Percentiles rank a stretch among this genome's conserved stretches.
Evolutionary conservation across 176 grass and related monocot genomes (phyloP).

Genomic region (Paspalum notatum): DNA sequence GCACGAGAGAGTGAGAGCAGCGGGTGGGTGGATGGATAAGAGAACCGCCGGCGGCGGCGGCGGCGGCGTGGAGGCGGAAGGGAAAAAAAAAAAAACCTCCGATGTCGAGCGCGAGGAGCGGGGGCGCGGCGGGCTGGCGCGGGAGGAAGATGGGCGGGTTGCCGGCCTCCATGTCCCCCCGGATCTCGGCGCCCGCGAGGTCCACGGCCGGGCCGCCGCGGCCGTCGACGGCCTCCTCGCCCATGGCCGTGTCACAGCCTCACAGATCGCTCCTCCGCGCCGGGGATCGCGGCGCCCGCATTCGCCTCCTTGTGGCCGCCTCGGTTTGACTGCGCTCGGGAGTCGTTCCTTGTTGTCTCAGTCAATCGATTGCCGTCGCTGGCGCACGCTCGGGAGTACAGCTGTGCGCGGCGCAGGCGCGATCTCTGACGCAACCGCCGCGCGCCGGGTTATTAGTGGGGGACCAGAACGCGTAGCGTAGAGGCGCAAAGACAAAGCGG

Average conservation of each 20-base stretch:
- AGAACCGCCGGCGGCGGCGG: not conserved
- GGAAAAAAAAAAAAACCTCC: conserved; percentile 60
- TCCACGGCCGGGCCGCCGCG: conserved; percentile 34
- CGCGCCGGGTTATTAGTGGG: too few relatives aligned
- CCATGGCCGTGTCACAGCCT: not conserved
- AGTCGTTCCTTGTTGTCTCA: too few relatives aligned
- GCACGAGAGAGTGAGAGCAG: too few relatives aligned
- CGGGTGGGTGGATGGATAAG: too few relatives aligned
- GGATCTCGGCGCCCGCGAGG: conserved; percentile 81
- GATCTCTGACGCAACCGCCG: too few relatives aligned
- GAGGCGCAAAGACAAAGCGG: too few relatives aligned
- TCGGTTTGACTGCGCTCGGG: not conserved
- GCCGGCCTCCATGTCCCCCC: conserved; percentile 48
- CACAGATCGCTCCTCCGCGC: not conserved
- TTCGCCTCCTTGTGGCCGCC: not conserved
- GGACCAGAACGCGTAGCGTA: too few relatives aligned
- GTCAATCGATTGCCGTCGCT: too few relatives aligned
- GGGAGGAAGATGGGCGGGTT: conserved; percentile 85
- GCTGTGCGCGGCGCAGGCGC: too few relatives aligned
- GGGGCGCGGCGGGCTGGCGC: conserved; percentile 59
- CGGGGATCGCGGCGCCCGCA: conserved; percentile 32
- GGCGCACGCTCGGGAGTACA: too few relatives aligned
- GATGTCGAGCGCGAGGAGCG: conserved; percentile 87
- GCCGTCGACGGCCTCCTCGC: not conserved
- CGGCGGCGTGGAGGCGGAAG: too few relatives aligned